phyloP scores from a whole-genome alignment of 164 flowering plant genomes.

The Magnolia sinica region DNA sequence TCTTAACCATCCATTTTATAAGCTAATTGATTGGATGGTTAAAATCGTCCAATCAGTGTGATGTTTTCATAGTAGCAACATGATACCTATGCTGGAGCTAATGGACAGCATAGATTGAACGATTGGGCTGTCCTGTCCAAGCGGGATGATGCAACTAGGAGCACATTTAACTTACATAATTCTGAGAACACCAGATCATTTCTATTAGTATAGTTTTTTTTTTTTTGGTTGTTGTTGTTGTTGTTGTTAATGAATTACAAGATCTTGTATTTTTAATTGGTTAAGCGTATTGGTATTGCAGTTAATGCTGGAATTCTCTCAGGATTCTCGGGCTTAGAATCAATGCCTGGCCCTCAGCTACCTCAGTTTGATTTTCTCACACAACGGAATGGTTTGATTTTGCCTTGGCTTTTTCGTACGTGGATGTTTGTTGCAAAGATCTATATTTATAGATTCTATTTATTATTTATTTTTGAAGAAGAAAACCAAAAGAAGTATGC shows the following conservation, averaged over 20 bases:
- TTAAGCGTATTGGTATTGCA: constrained; percentile 10
- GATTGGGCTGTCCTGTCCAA: neutral
- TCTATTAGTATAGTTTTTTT: neutral
- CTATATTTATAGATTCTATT: neutral
- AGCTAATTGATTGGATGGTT: neutral
- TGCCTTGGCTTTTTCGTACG: neutral
- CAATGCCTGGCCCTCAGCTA: constrained; percentile 21
- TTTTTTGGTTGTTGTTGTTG: no score
- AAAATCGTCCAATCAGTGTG: neutral
- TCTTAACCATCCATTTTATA: neutral
- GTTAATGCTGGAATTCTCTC: constrained; percentile 19
- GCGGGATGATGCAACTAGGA: neutral
- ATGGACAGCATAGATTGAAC: no score
- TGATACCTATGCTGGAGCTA: no score
- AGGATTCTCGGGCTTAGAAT: constrained; percentile 21
- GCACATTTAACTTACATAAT: neutral
- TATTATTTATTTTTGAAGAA: constrained; percentile 11
- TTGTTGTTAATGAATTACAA: neutral
- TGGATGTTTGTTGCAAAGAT: neutral
- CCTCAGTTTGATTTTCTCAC: constrained; percentile 21
- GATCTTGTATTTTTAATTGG: neutral
- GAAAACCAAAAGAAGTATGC: constrained; percentile 24
- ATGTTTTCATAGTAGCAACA: no score
- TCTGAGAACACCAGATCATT: neutral
- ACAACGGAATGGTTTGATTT: constrained; percentile 14